Evolutionary conservation across 768 basidiomycete species (phyloP).

Genomic region (Pisolithus tinctorius): DNA sequence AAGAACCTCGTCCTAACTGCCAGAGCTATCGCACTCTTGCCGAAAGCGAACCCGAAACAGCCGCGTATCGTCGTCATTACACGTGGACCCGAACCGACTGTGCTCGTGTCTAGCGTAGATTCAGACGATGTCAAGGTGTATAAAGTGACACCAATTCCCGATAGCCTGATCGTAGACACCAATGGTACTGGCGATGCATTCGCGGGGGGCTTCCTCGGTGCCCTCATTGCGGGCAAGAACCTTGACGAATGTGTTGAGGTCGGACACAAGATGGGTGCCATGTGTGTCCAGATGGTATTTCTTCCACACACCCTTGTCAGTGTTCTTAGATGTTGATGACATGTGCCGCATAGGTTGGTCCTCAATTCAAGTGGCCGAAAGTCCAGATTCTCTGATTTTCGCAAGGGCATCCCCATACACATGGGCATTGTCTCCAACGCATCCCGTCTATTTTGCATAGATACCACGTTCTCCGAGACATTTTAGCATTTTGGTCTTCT

Average conservation of each 20-base stretch:
- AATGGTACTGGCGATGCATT: constrained; percentile 99
- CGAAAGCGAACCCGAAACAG: constrained; percentile 69
- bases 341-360: constrained; percentile 37
- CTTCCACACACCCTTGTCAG: not conserved
- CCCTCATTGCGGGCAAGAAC: constrained; percentile 68
- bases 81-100: constrained; percentile 78
- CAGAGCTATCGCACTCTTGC: constrained; percentile 61
- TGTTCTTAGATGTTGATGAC: not conserved
- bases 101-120: constrained; percentile 59
- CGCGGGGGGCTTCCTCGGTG: constrained; percentile 93
- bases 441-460: constrained; percentile 28
- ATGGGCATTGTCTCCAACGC: not conserved
- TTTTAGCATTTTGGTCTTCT: constrained; percentile 16
- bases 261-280: constrained; percentile 81
- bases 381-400: constrained; percentile 33
- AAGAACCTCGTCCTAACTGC: constrained; percentile 70
- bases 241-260: constrained; percentile 72
- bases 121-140: constrained; percentile 50
- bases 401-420: not conserved
- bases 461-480: constrained; percentile 30
- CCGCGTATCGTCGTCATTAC: constrained; percentile 87
- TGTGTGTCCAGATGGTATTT: constrained; percentile 76
- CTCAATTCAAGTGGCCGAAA: constrained; percentile 53
- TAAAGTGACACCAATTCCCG: constrained; percentile 49
- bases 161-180: constrained; percentile 82